Percentiles rank a stretch among this genome's conserved stretches.
Conservation (phyloP, 164 flowering plant genomes). For the Chloranthus sessilifolius region DNA sequence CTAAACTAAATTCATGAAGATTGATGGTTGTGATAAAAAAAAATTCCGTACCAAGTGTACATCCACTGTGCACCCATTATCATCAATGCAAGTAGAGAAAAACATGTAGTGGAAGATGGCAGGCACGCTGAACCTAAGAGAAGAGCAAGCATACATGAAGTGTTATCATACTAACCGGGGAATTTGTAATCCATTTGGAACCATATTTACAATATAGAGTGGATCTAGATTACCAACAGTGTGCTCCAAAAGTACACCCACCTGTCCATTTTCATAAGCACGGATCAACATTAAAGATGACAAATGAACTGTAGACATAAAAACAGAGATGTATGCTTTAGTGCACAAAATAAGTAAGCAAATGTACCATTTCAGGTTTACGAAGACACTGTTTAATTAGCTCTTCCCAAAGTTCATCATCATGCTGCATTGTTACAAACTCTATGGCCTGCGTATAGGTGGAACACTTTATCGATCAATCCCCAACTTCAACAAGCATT, state of each 20-base stretch:
- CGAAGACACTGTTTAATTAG: slow-evolving; percentile 76
- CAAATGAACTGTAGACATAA: not conserved
- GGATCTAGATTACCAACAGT: slow-evolving; percentile 99
- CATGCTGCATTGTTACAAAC: slow-evolving; percentile 86
- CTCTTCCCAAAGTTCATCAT: slow-evolving; percentile 99
- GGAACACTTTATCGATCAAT: slow-evolving; percentile 5
- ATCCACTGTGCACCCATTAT: too few species aligned
- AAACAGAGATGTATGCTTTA: not conserved
- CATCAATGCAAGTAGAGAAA: too few species aligned
- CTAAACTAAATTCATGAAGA: too few species aligned
- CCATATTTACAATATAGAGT: slow-evolving; percentile 84
- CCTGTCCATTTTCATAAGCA: slow-evolving; percentile 43
- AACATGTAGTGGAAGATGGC: not conserved
- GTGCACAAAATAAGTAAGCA: not conserved
- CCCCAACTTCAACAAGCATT: slow-evolving; percentile 2
- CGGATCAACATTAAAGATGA: not conserved
- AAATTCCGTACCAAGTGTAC: too few species aligned
- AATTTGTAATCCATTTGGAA: slow-evolving; percentile 87
- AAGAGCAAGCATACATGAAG: too few species aligned
- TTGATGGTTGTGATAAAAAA: too few species aligned
- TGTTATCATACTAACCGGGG: slow-evolving; percentile 75
- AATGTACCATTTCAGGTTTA: slow-evolving; percentile 93
- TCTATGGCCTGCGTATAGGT: slow-evolving; percentile 75
- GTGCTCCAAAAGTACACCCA: slow-evolving; percentile 89
- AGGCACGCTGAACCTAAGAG: not conserved